Base-by-base conservation (phyloP, 2,329 filamentous ascomycete genomes). In the Orbilia quercus region DNA sequence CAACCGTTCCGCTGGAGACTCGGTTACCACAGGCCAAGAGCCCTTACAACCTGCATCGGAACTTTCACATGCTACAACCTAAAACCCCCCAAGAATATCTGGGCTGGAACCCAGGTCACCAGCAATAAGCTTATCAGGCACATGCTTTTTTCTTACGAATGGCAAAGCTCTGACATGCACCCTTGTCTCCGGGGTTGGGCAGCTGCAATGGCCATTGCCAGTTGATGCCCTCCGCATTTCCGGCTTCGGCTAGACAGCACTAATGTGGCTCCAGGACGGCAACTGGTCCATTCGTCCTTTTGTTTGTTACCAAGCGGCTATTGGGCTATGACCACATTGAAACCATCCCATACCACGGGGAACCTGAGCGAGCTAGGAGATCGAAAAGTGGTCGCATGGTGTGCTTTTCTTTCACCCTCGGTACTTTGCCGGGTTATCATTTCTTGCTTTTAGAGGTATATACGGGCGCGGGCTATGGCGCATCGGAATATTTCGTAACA, bases 271-370 rank as follows among this genome's bases (percentile, higher is more conserved):
- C 38, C 64, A 42, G 55, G 63, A 48, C 58, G 66, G 67, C 67
- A 65, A 62, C 67, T 65, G 67, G 67, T 72, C 69, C 69, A 73
- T 73, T 73, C 69, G 69, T 73, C 69, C 69, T 72, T 59, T 48
- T n/a, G 25, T 20, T 34, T 53, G 58, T 40, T 57, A 40, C 48
- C 65, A 55, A 40, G 66, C 58, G 58, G 67, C 16, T 71, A 72
- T 72, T 45, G 53, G 58, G 67, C 16, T 71, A 72, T 72, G 54
- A 59, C 67, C 59, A 64, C 66, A 53, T 20, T 51, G 42, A 28
- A 20, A n/a, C 34, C 42, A 25, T 47, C 34, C 36, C 48, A 7
- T 25, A 34, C 31, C 59, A 28, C 23, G 45, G 45, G 28, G 58
- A 44, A n/a, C 9, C 28, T n/a, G n/a, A n/a, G n/a, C n/a, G 38